Base-by-base conservation (phyloP, 2,329 filamentous ascomycete species). In the Trichoderma sp. region DNA sequence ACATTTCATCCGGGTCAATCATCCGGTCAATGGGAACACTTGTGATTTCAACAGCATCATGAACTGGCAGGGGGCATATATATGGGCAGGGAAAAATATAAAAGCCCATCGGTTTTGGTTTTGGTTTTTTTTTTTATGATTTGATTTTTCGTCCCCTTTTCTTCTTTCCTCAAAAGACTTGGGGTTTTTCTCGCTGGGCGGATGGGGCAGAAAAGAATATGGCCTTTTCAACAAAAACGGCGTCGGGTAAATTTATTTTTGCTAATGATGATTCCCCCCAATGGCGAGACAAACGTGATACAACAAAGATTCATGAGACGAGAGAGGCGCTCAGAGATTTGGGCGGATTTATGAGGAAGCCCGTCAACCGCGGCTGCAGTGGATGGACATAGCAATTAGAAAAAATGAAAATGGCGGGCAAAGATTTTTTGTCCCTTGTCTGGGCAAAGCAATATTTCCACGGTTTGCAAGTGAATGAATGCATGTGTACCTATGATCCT, bases 11-110 rank as follows among this genome's bases (percentile, higher is more conserved):
- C 80, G 78, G 80, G 81, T 78, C 80, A 75, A 76, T 76, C 78
- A 79, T 77, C 80, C 79, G 81, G 78, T 29, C 78, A 82, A 82
- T 80, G 79, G 82, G 75, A 81, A 78, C 83, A 83, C 83, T 82
- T 85, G 82, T 85, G 81, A 81, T 84, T 84, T 85, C 84, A 85
- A 85, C 84, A 85, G 84, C 83, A 85, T 84, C 82, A 84, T 84
- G 81, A 84, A 84, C 81, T 84, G 84, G 83, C 83, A 81, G 83
- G 67, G 82, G 81, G 41, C 41, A 45, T 82, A 85, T 83, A 63
- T 73, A 78, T 81, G 79, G 80, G 77, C 80, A 79, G 80, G 81
- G 80, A 79, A 77, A 41, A 45, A 81, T 78, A 77, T 62, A 79
- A 78, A 80, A 78, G 80, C 77, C 78, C 76, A 77, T 75, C 65